These are phyloP conservation scores for Aegilops speltoides DNA, from an alignment of 176 grass and related monocot genomes.

Conservation along the genomic window DNA sequence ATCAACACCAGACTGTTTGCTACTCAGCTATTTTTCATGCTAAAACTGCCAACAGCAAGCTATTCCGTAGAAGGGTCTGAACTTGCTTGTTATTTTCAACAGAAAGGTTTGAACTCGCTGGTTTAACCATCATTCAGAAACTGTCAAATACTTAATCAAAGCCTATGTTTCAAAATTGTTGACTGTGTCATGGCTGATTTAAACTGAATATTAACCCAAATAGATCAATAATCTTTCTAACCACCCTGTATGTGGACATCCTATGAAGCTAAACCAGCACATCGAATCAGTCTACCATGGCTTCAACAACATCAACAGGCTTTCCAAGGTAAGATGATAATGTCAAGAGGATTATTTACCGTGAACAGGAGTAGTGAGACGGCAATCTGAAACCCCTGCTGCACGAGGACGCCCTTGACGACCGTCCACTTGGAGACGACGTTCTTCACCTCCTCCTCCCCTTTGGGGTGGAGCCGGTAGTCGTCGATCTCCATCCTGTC, in stretches of 20 bases:
- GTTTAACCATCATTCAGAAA: neutral
- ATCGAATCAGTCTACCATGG: neutral
- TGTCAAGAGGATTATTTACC: constrained; percentile 34
- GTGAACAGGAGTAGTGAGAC: constrained; percentile 80
- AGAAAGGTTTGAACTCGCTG: neutral
- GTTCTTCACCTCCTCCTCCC: constrained; percentile 71
- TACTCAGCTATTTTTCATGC: neutral
- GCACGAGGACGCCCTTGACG: constrained; percentile 80
- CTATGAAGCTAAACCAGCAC: neutral
- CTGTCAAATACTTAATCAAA: neutral
- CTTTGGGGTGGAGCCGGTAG: constrained; percentile 84
- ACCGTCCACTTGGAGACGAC: constrained; percentile 68
- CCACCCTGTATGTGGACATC: neutral
- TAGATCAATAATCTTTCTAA: neutral
- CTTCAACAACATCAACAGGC: neutral
- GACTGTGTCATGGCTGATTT: neutral
- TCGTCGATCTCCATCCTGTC: constrained; percentile 65
- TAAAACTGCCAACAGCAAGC: neutral
- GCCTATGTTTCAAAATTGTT: neutral
- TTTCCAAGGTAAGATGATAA: neutral
- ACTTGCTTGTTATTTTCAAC: neutral
- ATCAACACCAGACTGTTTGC: neutral
- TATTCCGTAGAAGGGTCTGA: neutral
- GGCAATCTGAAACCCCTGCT: constrained; percentile 74
- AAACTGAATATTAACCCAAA: neutral